These are phyloP conservation scores for Lactifluus rugatus DNA, from an alignment of 768 basidiomycete genomes.

Conservation along the genomic window DNA sequence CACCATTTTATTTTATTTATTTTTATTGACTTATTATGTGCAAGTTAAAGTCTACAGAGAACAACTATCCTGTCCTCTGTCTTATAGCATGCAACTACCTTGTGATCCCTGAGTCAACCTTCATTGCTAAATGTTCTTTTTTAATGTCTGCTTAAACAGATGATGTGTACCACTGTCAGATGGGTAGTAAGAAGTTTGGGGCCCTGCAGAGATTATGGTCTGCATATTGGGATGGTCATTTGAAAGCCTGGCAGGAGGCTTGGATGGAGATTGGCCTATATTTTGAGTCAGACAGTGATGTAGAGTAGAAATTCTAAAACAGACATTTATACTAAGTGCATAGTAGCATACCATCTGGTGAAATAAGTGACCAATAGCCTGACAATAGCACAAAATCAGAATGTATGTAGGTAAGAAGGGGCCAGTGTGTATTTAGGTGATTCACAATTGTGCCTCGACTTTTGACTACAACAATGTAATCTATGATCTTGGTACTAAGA, in stretches of 20 bases:
- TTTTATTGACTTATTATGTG: not conserved
- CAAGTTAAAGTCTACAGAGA: not conserved
- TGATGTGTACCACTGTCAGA: not conserved
- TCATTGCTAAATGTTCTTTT: not conserved
- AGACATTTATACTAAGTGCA: no score
- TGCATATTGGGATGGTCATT: not conserved
- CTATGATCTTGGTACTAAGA: no score
- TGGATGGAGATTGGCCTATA: not conserved
- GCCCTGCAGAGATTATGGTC: not conserved
- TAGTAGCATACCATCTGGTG: no score
- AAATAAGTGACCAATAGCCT: no score
- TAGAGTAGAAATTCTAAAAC: not conserved
- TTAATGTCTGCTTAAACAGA: not conserved
- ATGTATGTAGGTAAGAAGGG: no score
- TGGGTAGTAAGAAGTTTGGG: not conserved
- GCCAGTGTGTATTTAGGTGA: no score
- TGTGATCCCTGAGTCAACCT: not conserved
- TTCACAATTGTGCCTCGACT: no score
- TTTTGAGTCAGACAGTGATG: not conserved
- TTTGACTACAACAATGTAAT: no score
- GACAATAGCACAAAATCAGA: no score
- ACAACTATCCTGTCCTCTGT: not conserved
- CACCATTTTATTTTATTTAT: not conserved
- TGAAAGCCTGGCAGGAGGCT: not conserved
- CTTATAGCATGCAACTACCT: not conserved